phyloP scores from a whole-genome alignment of 2,329 filamentous ascomycete genomes.

The Exophiala viscosa region DNA sequence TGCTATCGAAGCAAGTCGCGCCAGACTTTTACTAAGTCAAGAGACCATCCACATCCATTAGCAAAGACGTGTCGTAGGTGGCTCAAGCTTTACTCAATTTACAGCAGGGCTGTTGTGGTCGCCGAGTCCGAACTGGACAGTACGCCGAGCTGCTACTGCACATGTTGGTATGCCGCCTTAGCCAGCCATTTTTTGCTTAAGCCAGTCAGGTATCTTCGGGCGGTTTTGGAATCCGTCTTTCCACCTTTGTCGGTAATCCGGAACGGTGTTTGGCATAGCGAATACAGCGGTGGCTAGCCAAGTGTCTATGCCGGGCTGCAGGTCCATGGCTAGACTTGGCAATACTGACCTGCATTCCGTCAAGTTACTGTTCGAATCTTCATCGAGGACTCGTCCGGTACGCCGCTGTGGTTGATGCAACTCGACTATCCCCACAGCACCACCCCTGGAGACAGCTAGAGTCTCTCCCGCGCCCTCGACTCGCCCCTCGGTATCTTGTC shows the following conservation, averaged over 20 bases:
- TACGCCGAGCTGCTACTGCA: background rate
- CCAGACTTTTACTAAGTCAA: background rate
- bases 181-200: constrained; percentile 13
- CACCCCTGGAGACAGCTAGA: constrained; percentile 47
- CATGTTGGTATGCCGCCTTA: constrained; percentile 39
- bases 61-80: no score
- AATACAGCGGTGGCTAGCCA: constrained; percentile 72
- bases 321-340: constrained; percentile 62
- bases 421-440: constrained; percentile 51
- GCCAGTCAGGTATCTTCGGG: constrained; percentile 59
- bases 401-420: constrained; percentile 40
- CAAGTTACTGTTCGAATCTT: constrained; percentile 75
- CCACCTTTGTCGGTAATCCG: constrained; percentile 53
- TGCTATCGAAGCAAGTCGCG: no score
- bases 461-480: constrained; percentile 34
- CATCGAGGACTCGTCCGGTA: constrained; percentile 64
- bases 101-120: background rate
- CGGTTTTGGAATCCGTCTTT: constrained; percentile 59
- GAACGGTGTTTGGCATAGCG: constrained; percentile 59
- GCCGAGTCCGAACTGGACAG: no score
- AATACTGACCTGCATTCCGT: constrained; percentile 68
- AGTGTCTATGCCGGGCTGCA: constrained; percentile 54
- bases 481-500: constrained; percentile 42
- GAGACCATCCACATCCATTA: no score
- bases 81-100: no score